A percentile compares a stretch with the other conserved stretches of the same genome.
Conservation (phyloP, 2,329 filamentous ascomycete genomes). For the Xylariaceae sp. region DNA sequence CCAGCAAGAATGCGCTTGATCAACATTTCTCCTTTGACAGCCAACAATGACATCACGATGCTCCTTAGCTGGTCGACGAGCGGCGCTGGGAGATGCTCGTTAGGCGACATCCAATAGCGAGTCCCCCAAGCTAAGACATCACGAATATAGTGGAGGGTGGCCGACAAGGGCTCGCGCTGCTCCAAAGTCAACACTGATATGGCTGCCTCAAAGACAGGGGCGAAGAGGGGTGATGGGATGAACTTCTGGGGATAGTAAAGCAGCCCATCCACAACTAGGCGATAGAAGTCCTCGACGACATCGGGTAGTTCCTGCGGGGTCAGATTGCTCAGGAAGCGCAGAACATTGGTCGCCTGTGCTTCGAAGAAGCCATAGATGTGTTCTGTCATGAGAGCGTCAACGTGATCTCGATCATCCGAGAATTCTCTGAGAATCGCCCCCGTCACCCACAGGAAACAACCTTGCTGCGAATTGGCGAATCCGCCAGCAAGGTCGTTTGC, state of each 20-base stretch:
- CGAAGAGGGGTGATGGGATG: constrained; percentile 71
- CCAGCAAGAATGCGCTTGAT: constrained; percentile 88
- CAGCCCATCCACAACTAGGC: constrained; percentile 82
- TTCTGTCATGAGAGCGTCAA: constrained; percentile 74
- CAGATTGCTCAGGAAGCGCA: constrained; percentile 82
- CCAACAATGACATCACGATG: constrained; percentile 67
- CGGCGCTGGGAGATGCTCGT: constrained; percentile 47
- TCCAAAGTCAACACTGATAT: constrained; percentile 82
- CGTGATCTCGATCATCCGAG: constrained; percentile 79
- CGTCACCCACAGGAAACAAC: constrained; percentile 98
- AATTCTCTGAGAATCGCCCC: constrained; percentile 94
- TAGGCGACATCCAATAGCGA: constrained; percentile 61
- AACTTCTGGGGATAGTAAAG: constrained; percentile 87
- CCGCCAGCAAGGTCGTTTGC: constrained; percentile 83
- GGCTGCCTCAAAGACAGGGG: constrained; percentile 80
- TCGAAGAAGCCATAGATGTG: constrained; percentile 95
- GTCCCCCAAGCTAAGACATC: constrained; percentile 87
- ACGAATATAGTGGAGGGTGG: constrained; percentile 86
- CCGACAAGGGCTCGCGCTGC: constrained; percentile 85
- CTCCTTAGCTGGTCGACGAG: constrained; percentile 65
- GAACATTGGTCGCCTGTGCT: constrained; percentile 82
- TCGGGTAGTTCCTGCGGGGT: constrained; percentile 67
- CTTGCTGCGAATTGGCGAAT: constrained; percentile 80
- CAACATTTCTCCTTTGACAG: constrained; percentile 66
- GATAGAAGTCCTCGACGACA: constrained; percentile 95